Evolutionary conservation across 805 yeast species (phyloP), one percentile per base, ranked within the genome.

Genomic region (Schwanniomyces polymorphus): DNA sequence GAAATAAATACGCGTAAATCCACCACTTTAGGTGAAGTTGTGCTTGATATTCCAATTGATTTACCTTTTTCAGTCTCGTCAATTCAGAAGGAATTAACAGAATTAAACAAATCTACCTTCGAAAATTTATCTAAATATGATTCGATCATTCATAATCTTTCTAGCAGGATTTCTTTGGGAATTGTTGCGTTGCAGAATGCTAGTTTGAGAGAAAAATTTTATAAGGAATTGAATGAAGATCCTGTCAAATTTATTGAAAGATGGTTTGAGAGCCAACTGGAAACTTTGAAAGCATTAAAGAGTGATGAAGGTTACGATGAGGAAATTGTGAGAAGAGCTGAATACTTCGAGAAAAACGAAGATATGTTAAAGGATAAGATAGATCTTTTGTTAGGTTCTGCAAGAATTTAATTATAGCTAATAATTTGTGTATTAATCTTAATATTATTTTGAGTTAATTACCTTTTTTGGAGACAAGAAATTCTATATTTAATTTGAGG

Each of bases 281-380:
- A 90, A 49, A 88, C 92, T 41, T 76, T 94, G 59, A 91, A 87
- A 68, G 87, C 92, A 11, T 75, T 94, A 53, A 80, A 90, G 49
- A 91, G 96, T 54, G 98, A 94, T 53, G 94, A 88, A 57, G 92
- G 91, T 8, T 87, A 84, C 67, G 85, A 84, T 61, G 97, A 92
- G 68, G 97, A 91, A 61, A 75, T 81, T 17, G 96, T 90, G 5
- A 82, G 99, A 70, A 80, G 86, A 58, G 82, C 97, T 3, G 82
- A 84, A 14, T 94, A 86, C 67, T 94, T 70, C 50, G 81, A 83
- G 38, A 91, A 89, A 57, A 89, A 88, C 51, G 76, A 73, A 54
- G 64, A 64, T 26, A 72, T 87, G 56, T 72, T 94, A 46, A 79
- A 81, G 51, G 94, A 91, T 57, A 91, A 90, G 59, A 76, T 92